Percentiles rank a stretch among this genome's conserved stretches.
Conservation (phyloP, 805 yeast species). For the Sporopachydermia quercuum region DNA sequence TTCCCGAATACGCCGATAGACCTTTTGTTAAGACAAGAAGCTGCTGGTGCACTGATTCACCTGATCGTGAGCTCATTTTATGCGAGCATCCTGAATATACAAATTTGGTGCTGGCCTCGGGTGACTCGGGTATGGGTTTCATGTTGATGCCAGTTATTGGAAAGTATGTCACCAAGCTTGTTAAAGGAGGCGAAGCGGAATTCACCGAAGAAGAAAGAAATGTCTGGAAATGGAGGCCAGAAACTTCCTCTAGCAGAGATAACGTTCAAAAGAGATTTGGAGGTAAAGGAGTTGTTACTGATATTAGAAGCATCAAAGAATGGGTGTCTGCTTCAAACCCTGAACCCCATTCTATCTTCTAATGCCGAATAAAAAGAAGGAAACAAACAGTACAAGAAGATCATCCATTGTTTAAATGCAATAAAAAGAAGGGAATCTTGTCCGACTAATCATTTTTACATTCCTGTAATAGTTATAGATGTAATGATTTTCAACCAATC, state of each 20-base stretch:
- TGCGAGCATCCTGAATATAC: constrained; percentile 15
- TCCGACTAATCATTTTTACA: no score
- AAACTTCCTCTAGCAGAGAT: constrained; percentile 7
- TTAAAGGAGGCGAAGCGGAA: constrained; percentile 16
- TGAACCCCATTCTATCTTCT: constrained; percentile 7
- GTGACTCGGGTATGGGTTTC: constrained; percentile 24
- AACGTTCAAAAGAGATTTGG: constrained; percentile 10
- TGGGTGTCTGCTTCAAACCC: constrained; percentile 13
- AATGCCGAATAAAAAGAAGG: no score
- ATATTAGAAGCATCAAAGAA: constrained; percentile 7
- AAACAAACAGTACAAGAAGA: no score
- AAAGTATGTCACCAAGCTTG: constrained; percentile 17
- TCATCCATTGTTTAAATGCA: no score
- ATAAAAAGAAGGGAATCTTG: no score
- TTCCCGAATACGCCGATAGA: constrained; percentile 11
- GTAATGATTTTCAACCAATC: no score
- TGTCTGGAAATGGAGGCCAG: constrained; percentile 11
- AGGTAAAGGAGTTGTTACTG: constrained; percentile 11
- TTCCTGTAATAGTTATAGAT: no score
- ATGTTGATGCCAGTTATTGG: constrained; percentile 23
- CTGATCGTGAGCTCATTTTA: constrained; percentile 18
- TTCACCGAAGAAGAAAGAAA: constrained; percentile 4
- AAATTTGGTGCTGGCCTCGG: constrained; percentile 18
- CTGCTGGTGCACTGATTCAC: constrained; percentile 25
- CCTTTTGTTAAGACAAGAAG: constrained; percentile 20